Conservation (phyloP, 805 yeast genomes). For the Candida piceae region DNA sequence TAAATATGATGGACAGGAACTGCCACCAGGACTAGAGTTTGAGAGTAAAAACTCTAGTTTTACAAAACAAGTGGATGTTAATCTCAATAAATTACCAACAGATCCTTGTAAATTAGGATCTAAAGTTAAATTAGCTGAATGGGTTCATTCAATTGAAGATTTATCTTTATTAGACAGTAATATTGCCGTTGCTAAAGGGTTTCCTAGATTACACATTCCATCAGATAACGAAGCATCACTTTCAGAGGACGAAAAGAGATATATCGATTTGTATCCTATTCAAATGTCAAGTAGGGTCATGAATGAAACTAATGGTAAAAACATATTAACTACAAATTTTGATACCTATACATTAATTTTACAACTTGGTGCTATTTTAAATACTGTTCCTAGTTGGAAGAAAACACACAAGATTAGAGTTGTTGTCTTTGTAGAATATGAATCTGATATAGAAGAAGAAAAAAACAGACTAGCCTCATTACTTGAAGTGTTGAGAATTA, state of each 20-base stretch:
- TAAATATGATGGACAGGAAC: slow-evolving; percentile 12
- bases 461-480: slow-evolving; percentile 53
- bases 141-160: slow-evolving; percentile 94
- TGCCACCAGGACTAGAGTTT: slow-evolving; percentile 18
- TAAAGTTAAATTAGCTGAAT: slow-evolving; percentile 65
- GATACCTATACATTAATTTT: slow-evolving; percentile 93
- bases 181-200: slow-evolving; percentile 91
- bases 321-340: slow-evolving; percentile 79
- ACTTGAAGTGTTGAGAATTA: slow-evolving; percentile 74
- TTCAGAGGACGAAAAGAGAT: slow-evolving; percentile 35
- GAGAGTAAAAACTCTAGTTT: slow-evolving; percentile 22
- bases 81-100: slow-evolving; percentile 37
- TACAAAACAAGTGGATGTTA: slow-evolving; percentile 20
- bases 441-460: slow-evolving; percentile 69
- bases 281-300: slow-evolving; percentile 88
- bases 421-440: slow-evolving; percentile 82
- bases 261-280: slow-evolving; percentile 89
- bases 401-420: slow-evolving; percentile 69
- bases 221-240: slow-evolving; percentile 29
- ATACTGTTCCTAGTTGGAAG: slow-evolving; percentile 93
- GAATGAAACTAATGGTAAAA: slow-evolving; percentile 56
- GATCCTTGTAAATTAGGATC: slow-evolving; percentile 70
- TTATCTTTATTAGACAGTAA: slow-evolving; percentile 82
- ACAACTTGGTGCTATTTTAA: slow-evolving; percentile 88
- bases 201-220: slow-evolving; percentile 65